Evolutionary conservation across 345 rosid genomes (phyloP).

Genomic region (Rhodomyrtus tomentosa): DNA sequence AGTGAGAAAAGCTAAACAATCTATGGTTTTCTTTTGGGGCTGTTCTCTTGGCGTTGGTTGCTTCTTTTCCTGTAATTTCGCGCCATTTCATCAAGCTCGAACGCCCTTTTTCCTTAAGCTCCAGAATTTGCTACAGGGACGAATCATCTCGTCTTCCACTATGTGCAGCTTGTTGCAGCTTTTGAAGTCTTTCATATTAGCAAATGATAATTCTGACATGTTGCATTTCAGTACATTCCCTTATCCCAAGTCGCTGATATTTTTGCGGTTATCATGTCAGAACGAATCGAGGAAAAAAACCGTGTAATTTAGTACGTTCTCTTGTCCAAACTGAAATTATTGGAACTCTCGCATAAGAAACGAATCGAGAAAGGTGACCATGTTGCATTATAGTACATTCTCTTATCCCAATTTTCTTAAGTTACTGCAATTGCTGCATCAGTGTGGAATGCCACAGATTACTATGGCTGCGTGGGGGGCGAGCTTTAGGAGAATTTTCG

Average conservation of each 20-base stretch:
- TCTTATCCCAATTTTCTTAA: background rate
- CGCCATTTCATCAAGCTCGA: background rate
- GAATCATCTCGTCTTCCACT: background rate
- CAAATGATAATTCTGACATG: background rate
- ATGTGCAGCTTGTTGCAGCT: background rate
- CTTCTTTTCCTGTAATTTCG: background rate
- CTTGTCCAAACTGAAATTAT: background rate
- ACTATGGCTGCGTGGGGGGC: background rate
- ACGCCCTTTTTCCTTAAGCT: background rate
- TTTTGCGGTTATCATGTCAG: background rate
- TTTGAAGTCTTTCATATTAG: background rate
- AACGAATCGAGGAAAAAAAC: too few relatives aligned
- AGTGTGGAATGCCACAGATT: background rate
- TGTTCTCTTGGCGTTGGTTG: background rate
- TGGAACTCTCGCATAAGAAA: background rate
- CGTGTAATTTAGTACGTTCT: background rate
- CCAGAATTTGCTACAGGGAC: background rate
- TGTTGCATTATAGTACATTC: background rate
- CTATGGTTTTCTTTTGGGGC: background rate
- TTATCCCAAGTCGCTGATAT: background rate
- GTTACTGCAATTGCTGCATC: background rate
- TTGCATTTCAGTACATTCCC: background rate
- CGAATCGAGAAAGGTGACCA: background rate
- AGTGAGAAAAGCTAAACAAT: background rate
- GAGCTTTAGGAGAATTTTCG: background rate